Evolutionary conservation across 169 alveolate genomes (phyloP), one percentile per base, ranked within the genome.

Genomic region (Plasmodium gallinaceum): DNA sequence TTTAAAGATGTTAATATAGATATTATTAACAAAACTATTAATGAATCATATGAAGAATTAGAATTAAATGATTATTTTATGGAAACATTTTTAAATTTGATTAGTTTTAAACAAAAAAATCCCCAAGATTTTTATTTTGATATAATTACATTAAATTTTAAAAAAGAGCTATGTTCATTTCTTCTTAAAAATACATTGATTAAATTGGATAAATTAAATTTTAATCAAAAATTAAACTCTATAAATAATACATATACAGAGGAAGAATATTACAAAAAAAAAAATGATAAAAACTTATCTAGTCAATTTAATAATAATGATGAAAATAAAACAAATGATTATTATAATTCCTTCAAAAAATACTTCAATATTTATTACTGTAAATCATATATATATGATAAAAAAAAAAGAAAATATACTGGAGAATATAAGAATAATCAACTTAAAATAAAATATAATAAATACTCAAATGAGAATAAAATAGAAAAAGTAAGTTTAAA

Each of bases 291-390:
- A n/a, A 20, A 26, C 9, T 8, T 1, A 9, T 18, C 7, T 9
- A 39, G n/a, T 37, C 16, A 66, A 14, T 0, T 32, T 42, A 16
- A 66, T 39, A 0, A 42, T 42, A 20, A 45, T 0, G 14, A 68
- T 1, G 1, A 7, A 10, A 0, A 45, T 69, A 48, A 16, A n/a
- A 0, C 5, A 7, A 45, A 22, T 22, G 61, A 80, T 8, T 80
- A 57, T 42, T 80, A 68, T 60, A 22, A 14, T 1, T 54, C 18
- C 0, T 58, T 86, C 12, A 86, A 72, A 18, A 69, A 86, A 51
- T 46, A 86, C 45, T 86, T 86, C 60, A 71, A 71, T 10, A 48
- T 86, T 0, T 86, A 86, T 51, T 86, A 86, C 20, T 71, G 70
- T n/a, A 86, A 86, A 48, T 24, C 48, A 3, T 60, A 86, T 14